Percentiles rank a stretch among this genome's conserved stretches.
Evolutionary conservation across 2,329 filamentous ascomycete species (phyloP).

Genomic region (Dothistroma pini): DNA sequence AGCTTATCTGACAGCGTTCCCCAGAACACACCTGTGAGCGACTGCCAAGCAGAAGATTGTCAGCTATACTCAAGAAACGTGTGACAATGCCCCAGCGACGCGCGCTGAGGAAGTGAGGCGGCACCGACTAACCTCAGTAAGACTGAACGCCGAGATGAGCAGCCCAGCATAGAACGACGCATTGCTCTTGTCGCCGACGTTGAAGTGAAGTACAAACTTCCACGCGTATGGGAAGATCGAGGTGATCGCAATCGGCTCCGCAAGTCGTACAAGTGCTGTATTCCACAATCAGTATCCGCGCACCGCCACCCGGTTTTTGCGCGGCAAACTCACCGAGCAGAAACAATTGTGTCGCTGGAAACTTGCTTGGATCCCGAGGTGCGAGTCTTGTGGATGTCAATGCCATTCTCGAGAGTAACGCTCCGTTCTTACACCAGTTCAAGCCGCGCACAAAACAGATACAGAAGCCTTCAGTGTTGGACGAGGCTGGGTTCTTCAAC

Average conservation of each 20-base stretch:
- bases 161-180: constrained; percentile 85
- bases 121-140: constrained; percentile 64
- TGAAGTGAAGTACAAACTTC: constrained; percentile 73
- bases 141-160: constrained; percentile 80
- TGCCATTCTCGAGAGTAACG: constrained; percentile 18
- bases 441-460: constrained; percentile 5
- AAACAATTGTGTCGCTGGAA: constrained; percentile 78
- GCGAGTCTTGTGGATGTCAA: constrained; percentile 29
- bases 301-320: neutral
- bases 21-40: constrained; percentile 56
- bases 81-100: neutral
- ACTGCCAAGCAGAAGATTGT: neutral
- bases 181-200: constrained; percentile 68
- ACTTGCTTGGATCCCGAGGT: constrained; percentile 65
- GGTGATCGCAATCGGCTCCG: constrained; percentile 87
- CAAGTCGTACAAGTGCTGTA: constrained; percentile 82
- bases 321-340: constrained; percentile 64
- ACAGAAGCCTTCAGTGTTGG: neutral
- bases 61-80: neutral
- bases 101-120: too few relatives aligned
- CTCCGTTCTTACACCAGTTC: constrained; percentile 26
- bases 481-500: neutral
- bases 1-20: constrained; percentile 76
- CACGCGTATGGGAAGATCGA: constrained; percentile 92
- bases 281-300: constrained; percentile 4